Base-by-base conservation (phyloP, 176 grass and related monocot genomes). In the Panicum miliaceum region DNA sequence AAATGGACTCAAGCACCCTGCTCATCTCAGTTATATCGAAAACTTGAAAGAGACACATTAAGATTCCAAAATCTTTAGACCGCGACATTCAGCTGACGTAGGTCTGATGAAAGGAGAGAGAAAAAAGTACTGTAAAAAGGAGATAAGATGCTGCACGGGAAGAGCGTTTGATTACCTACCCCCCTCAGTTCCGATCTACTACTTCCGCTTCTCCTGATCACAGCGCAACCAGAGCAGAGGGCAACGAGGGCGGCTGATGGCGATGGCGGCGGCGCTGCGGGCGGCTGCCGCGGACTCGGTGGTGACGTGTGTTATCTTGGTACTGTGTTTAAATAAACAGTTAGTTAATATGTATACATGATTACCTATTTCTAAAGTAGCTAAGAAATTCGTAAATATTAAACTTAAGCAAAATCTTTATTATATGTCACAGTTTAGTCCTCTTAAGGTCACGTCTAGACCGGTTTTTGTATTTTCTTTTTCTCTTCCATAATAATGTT, bases 281-380 rank as follows among this genome's bases (percentile, higher is more conserved):
- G 62, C 46, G 78, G 78, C 78, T 35, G 78, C 62, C 7, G 78
- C 78, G 4, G 78, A 80, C 78, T 62, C 78, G 78, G 45, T 80
- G 78, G 78, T 68, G 29, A 80, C 78, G 7, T n/a, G n/a, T n/a
- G n/a, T 43, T 23, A 8, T 43, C 37, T 41, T 36, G 9, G 36
- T 12, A 12, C 0, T 14, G 20, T 45, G 68, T 45, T 26, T 16
- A 26, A 70, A 45, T 45, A 70, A 42, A 26, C 12, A 47, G 22
- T 71, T 15, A 47, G 22, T 71, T 15, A 15, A 40, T 71, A 41
- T 71, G 41, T 71, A 71, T 6, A 12, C 11, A 70, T 45, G 41
- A 46, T 71, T 16, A 27, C 6, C 6, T 71, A 48, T 71, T 71
- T 71, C 2, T 71, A 9, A 42, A 57, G 19, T n/a, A 19, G 5